phyloP scores from a whole-genome alignment of 2,329 filamentous ascomycete genomes.

The Cercospora sojina region DNA sequence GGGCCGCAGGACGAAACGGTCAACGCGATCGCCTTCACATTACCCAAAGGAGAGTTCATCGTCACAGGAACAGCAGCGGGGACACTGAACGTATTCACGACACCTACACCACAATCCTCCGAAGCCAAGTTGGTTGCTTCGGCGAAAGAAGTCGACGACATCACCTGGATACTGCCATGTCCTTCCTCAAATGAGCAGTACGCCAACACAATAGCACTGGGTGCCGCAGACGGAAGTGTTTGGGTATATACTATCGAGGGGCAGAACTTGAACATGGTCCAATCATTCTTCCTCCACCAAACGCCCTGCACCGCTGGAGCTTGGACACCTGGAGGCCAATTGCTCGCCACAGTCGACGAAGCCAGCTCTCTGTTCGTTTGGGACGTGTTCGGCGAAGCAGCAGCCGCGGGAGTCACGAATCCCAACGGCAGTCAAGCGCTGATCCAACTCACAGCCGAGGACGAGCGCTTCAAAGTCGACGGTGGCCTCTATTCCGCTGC shows the following conservation, averaged over 20 bases:
- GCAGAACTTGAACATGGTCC: constrained; percentile 74
- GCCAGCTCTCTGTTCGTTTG: constrained; percentile 88
- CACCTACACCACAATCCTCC: constrained; percentile 27
- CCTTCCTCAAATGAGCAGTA: constrained; percentile 60
- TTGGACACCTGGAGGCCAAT: constrained; percentile 83
- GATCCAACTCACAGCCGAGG: constrained; percentile 72
- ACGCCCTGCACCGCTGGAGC: constrained; percentile 81
- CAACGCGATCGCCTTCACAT: constrained; percentile 80
- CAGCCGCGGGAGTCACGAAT: constrained; percentile 60
- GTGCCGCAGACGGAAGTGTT: constrained; percentile 85
- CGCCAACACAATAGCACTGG: constrained; percentile 81
- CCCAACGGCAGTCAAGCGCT: constrained; percentile 59
- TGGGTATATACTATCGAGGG: constrained; percentile 92
- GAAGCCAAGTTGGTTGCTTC: constrained; percentile 65
- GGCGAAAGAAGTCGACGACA: constrained; percentile 85
- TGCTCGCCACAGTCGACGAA: constrained; percentile 86
- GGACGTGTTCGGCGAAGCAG: constrained; percentile 82
- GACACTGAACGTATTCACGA: constrained; percentile 60
- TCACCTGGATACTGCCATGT: constrained; percentile 84
- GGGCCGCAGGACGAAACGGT: constrained; percentile 93
- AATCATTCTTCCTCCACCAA: constrained; percentile 90
- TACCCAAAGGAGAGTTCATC: constrained; percentile 77
- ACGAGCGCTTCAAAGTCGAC: constrained; percentile 89
- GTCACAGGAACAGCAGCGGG: constrained; percentile 89
- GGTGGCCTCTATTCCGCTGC: constrained; percentile 88